Base-by-base conservation (phyloP, 768 basidiomycete genomes). In the Russula olivacea region DNA sequence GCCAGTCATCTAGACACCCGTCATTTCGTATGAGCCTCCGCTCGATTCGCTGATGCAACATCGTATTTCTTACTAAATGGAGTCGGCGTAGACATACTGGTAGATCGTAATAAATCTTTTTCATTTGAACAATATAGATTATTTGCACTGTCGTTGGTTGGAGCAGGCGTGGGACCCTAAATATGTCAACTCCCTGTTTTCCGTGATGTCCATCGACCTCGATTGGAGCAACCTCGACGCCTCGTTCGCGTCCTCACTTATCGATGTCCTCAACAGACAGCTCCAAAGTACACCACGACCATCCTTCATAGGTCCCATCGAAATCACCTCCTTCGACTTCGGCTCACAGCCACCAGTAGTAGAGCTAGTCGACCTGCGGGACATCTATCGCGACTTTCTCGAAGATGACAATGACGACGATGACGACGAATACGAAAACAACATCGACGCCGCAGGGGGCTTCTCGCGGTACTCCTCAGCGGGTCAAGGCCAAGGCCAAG, bases 371-470 rank as follows among this genome's bases (percentile, higher is more conserved):
- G 97, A 97, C 76, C 76, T 98, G 56, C 82, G 93, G 52, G 93
- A 98, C 78, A 92, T 98, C 61, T 92, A 95, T 75, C 87, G 86
- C 57, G 95, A 96, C 72, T 98, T 98, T 71, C 83, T 97, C 59
- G 91, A 94, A 63, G 89, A 89, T 68, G 78, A 82, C 41, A 78
- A 77, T 3, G 84, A 85, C 0, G 83, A 86, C 41, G 71, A 74
- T 14, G 72, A 78, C 36, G 36, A 36, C 14, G 36, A 17, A 5
- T 40, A 43, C n/a, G 45, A 9, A 43, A 10, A n/a, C 0, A 30
- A 86, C 51, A 72, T 74, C 17, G 73, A 78, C 30, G 23, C 73
- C 45, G 28, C 70, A 64, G 30, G 56, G 38, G 50, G 60, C 56
- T 38, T 40, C 15, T 15, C 68, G 32, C 40, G 53, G 64, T 25